Evolutionary conservation across 192 early-diverging fungal genomes (phyloP).

Genomic region (Gamsiella multidivaricata): DNA sequence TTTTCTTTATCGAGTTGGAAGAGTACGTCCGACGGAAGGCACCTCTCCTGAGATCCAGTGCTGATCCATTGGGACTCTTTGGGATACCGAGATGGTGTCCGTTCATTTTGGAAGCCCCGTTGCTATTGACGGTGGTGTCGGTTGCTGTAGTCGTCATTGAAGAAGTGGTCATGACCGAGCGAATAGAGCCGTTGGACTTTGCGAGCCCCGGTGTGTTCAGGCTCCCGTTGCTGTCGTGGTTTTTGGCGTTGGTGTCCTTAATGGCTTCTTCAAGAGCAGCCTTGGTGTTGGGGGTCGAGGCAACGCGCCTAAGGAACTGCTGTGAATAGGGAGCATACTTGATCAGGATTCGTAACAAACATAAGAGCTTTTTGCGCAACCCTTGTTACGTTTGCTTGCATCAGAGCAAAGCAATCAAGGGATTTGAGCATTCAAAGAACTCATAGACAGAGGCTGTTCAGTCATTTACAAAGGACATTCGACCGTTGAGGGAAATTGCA

Average conservation of each 20-base stretch:
- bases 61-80: constrained; percentile 43
- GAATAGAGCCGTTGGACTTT: constrained; percentile 36
- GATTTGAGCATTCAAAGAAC: no score
- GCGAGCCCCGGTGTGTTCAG: constrained; percentile 1
- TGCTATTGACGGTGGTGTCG: constrained; percentile 12
- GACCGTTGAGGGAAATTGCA: neutral
- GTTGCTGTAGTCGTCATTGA: constrained; percentile 37
- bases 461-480: constrained; percentile 29
- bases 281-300: constrained; percentile 63
- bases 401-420: neutral
- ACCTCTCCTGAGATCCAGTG: constrained; percentile 51
- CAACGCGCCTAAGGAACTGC: constrained; percentile 58
- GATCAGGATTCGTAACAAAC: no score
- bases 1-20: constrained; percentile 82
- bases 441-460: no score
- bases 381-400: neutral
- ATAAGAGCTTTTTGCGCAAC: no score
- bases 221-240: neutral
- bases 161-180: constrained; percentile 41
- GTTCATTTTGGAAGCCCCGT: constrained; percentile 11
- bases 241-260: constrained; percentile 9
- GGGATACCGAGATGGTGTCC: constrained; percentile 34
- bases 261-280: constrained; percentile 41
- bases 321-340: constrained; percentile 4
- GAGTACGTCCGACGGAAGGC: constrained; percentile 85